Evolutionary conservation across 176 grass and related monocot species (phyloP), one percentile per base, ranked within the genome.

Genomic region (Juncus effusus): DNA sequence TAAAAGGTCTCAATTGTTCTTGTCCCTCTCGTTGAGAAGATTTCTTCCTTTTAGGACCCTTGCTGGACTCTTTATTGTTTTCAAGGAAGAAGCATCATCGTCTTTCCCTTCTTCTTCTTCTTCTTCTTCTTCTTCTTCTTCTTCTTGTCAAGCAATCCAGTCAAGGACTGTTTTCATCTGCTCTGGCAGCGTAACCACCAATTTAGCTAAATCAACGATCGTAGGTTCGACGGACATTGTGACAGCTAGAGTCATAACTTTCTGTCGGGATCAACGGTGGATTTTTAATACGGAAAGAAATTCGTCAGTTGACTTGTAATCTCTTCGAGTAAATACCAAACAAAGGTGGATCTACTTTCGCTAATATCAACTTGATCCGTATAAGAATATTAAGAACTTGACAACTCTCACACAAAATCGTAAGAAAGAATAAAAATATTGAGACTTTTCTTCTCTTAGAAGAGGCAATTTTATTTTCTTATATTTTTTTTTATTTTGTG

Each of bases 271-370:
- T 28, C 19, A 1, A 28, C 19, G 19, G 19, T 28, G 19, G 19
- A 28, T 28, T 28, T 28, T 28, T 28, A 61, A 61, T 61, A 37
- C 19, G 36, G 1, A 2, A 4, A 51, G 28, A 16, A 41, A 7
- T 67, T 67, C 38, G n/a, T 2, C 16, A 14, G 13, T 47, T 13
- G 41, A 11, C 63, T 52, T 67, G 45, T 47, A 67, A 16, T 47
- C 41, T 45, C 63, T 67, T 51, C 45, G 42, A 45, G 41, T 67
- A 16, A 67, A 67, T 50, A 67, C 63, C 45, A 36, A 16, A 35
- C 41, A 47, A 4, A 47, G 40, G 16, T 16, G 50, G 3, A 38
- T 12, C 19, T 28, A 61, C 35, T 3, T 2, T 9, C 35, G 36
- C 9, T 61, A 38, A 61, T 61, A 61, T 38, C 63, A 42, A 67